Base-by-base conservation (phyloP, 2,329 filamentous ascomycete species). In the Penicillium sp. region DNA sequence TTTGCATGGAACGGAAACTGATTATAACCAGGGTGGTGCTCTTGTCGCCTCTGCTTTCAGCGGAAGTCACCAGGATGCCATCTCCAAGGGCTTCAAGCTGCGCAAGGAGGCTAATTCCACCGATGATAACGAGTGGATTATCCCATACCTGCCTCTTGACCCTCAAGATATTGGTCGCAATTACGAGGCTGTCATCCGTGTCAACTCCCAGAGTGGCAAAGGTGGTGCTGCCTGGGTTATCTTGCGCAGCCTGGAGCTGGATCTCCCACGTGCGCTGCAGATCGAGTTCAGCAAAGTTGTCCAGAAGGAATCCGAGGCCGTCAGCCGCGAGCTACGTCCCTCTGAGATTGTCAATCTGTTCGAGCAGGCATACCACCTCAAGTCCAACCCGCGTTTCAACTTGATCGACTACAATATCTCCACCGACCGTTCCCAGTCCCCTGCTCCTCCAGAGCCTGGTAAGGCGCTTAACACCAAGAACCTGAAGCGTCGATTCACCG, bases 171-270 rank as follows among this genome's bases (percentile, higher is more conserved):
- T 96, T 48, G 90, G 90, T 34, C 81, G 90, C 41, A 95, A 82
- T n/a, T 96, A 96, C 76, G 89, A 96, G 68, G 90, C 90, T 42
- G 84, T 96, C 60, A 96, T 96, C 61, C 85, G 90, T 43, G 90
- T 96, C 76, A 98, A 96, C 73, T 94, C 86, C 12, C 90, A 96
- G 64, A 86, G 80, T 54, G 90, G 90, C 50, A 96, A 98, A 71
- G 90, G 90, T 45, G 92, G 92, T 54, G 82, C 86, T 43, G 89
- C 90, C 34, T 96, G 86, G 85, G 85, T 96, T 60, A 89, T 96
- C 60, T 81, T 89, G 60, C 82, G 84, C 53, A 83, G 87, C 57
- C 79, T 96, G 45, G 79, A 92, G 58, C 83, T 96, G 56, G 92
- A 96, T 64, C 78, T 96, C 35, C 92, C 92, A 11, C 85, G 92